These are phyloP conservation scores for Physcia stellaris DNA, from an alignment of 495 filamentous ascomycete species.

Conservation along the genomic window DNA sequence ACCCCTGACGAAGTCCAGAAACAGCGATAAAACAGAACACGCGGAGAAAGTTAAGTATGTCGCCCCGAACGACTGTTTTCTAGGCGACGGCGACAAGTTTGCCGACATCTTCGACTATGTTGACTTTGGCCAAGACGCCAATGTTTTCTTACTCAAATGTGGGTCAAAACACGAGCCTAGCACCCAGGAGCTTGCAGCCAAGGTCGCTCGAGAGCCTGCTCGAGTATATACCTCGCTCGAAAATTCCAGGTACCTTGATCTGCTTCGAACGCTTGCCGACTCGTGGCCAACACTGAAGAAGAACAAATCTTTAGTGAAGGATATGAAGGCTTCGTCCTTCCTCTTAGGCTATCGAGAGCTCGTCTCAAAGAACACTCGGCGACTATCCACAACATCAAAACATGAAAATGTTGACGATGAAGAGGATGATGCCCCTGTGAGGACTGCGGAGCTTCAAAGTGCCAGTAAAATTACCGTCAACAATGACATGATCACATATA, in stretches of 20 bases:
- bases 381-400: conserved; percentile 12
- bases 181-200: conserved; percentile 64
- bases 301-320: conserved; percentile 60
- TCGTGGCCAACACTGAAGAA: conserved; percentile 52
- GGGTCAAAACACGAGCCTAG: conserved; percentile 87
- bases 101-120: conserved; percentile 93
- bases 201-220: conserved; percentile 66
- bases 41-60: conserved; percentile 29
- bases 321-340: conserved; percentile 62
- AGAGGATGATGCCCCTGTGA: conserved; percentile 60
- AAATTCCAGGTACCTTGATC: conserved; percentile 65
- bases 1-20: conserved; percentile 38
- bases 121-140: conserved; percentile 77
- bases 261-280: conserved; percentile 66
- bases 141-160: conserved; percentile 71
- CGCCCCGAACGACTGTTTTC: conserved; percentile 57
- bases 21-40: conserved; percentile 21
- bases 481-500: conserved; percentile 77
- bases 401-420: conserved; percentile 29
- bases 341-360: conserved; percentile 72
- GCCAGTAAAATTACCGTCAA: conserved; percentile 63
- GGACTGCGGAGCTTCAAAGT: conserved; percentile 58
- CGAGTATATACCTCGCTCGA: conserved; percentile 64
- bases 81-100: conserved; percentile 60
- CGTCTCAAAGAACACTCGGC: conserved; percentile 25